These are phyloP conservation scores for Magnaporthiopsis rhizophila DNA, from an alignment of 2,329 filamentous ascomycete genomes.

Conservation along the genomic window DNA sequence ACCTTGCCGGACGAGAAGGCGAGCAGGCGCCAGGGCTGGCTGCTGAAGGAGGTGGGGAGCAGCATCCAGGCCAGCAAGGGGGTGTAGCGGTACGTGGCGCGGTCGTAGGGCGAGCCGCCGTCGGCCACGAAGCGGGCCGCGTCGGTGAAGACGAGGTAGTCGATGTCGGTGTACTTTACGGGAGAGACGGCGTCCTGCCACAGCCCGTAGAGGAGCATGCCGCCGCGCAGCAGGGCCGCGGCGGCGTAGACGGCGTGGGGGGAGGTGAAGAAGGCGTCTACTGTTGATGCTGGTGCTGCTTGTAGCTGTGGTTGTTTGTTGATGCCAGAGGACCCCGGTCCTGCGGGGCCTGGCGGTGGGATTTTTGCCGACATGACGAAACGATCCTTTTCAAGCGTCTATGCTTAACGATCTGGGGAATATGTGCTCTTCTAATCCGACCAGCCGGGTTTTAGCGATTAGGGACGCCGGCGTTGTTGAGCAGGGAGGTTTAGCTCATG, in stretches of 20 bases:
- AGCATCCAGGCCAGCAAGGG: conserved; percentile 89
- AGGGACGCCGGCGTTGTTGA: background rate
- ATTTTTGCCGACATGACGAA: background rate
- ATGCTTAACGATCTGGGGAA: no score
- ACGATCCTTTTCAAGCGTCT: background rate
- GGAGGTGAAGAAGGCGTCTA: conserved; percentile 26
- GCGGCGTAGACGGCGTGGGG: conserved; percentile 45
- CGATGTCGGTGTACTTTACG: conserved; percentile 97
- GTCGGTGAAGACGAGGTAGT: conserved; percentile 97
- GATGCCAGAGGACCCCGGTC: background rate
- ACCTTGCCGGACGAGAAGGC: conserved; percentile 84
- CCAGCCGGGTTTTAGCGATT: background rate
- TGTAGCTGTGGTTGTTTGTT: no score
- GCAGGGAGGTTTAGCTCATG: background rate
- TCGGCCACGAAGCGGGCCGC: conserved; percentile 69
- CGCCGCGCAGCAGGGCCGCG: conserved; percentile 57
- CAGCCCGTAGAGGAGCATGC: conserved; percentile 77
- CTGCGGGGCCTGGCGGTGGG: background rate
- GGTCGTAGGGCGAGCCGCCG: conserved; percentile 67
- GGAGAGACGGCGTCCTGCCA: conserved; percentile 89
- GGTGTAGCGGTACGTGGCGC: conserved; percentile 96
- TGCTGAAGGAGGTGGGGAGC: conserved; percentile 61
- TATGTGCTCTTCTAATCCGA: background rate
- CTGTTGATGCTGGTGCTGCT: conserved; percentile 8
- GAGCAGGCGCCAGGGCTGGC: conserved; percentile 21